Evolutionary conservation across 2,329 filamentous ascomycete genomes (phyloP), one percentile per base, ranked within the genome.

Genomic region (Eutypella sp.): DNA sequence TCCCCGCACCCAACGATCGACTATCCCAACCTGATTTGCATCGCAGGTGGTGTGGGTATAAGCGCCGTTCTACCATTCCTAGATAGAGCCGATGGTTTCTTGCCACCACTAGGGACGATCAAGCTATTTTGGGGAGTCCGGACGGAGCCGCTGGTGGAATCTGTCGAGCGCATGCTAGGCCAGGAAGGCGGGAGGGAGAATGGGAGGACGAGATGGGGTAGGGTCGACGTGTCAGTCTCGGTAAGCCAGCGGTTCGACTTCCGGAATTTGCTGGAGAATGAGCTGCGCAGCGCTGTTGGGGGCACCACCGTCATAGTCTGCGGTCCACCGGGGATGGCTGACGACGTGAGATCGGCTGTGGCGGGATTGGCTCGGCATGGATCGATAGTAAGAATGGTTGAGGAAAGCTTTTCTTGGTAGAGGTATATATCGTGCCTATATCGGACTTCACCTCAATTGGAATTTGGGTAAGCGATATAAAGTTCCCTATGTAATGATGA

Each of bases 41-140:
- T 67, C 9, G 61, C 61, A 1, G 64, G 65, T 11, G 64, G 63
- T 5, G 61, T 66, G 1, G 62, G 62, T 16, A 55, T 67, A 10
- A 63, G 59, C 3, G 59, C 59, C 6, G 49, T 63, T 13, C 47
- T 67, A 13, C 58, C 64, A 2, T 46, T 57, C 15, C 51, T 63
- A 8, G 13, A 13, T 13, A 29, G 7, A 7, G 13, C 25, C 25
- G 7, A 29, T 7, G 7, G 7, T 7, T 13, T 29, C 25, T 29
- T 8, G 7, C 25, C 7, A 8, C 25, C 25, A 7, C 25, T 29
- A 29, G 25, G 25, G 7, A 8, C 25, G 7, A 8, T 7, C 25
- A 29, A 29, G 13, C 25, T 29, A 7, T 29, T 8, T 13, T 29
- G 25, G 25, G 25, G 25, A 13, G 25, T 29, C 25, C 25, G 25